These are phyloP conservation scores for Cryptosporidium bovis DNA, from an alignment of 169 alveolate genomes.

Conservation along the genomic window DNA sequence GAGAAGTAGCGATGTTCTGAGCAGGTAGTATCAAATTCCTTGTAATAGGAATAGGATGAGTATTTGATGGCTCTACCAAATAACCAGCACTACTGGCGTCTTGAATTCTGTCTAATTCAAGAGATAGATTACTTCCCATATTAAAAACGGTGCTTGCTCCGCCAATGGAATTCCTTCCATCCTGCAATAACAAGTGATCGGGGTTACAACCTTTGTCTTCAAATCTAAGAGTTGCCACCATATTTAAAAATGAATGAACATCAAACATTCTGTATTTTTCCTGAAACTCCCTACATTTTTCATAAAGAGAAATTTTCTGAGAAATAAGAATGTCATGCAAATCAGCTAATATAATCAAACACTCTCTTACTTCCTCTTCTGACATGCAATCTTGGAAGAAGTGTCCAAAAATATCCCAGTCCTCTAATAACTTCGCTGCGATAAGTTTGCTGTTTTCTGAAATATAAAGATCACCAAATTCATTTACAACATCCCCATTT, in stretches of 20 bases:
- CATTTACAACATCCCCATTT: neutral
- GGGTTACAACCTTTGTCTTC: neutral
- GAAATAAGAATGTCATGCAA: conserved; percentile 57
- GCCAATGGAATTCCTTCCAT: neutral
- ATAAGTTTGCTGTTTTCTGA: conserved; percentile 17
- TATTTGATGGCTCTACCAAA: neutral
- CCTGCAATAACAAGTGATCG: too few relatives aligned
- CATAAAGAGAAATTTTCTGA: conserved; percentile 23
- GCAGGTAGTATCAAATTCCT: neutral
- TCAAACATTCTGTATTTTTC: conserved; percentile 64
- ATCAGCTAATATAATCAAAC: conserved; percentile 62
- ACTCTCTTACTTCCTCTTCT: conserved; percentile 54
- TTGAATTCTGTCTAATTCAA: conserved; percentile 8
- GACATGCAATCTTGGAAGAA: conserved; percentile 70
- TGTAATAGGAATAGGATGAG: neutral
- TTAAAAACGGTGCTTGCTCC: neutral
- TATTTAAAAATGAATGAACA: conserved; percentile 1
- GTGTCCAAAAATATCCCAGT: conserved; percentile 68
- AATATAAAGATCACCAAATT: conserved; percentile 7
- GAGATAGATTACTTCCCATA: conserved; percentile 2
- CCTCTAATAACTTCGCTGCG: conserved; percentile 52
- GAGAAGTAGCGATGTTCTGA: too few relatives aligned
- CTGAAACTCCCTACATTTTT: conserved; percentile 61
- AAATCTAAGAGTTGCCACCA: conserved; percentile 6
- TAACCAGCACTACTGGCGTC: neutral